Conservation (phyloP, 202 grass and related monocot genomes). For the Eragrostis tef region DNA sequence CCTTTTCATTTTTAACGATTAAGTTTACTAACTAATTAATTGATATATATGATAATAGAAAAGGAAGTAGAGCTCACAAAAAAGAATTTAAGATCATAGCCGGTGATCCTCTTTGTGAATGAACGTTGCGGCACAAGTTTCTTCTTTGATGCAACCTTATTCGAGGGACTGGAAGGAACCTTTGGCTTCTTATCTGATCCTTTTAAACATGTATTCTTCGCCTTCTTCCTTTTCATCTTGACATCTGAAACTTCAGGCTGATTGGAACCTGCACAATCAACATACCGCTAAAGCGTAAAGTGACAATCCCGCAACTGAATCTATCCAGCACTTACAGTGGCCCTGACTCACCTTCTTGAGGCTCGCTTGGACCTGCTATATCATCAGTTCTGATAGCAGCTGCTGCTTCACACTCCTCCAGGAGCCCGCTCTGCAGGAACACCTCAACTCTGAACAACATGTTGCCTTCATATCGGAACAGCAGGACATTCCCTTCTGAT, state of each 20-base stretch:
- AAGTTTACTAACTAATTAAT: not conserved
- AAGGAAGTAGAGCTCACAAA: constrained; percentile 27
- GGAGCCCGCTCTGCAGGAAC: constrained; percentile 32
- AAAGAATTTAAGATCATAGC: not conserved
- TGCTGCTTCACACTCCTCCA: constrained; percentile 35
- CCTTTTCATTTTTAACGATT: not conserved
- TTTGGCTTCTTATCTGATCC: not conserved
- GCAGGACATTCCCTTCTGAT: constrained; percentile 26
- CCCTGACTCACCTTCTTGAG: constrained; percentile 3
- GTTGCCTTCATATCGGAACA: constrained; percentile 54
- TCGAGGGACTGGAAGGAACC: not conserved
- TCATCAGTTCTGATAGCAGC: not conserved
- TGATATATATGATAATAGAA: not conserved
- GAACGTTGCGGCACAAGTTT: not conserved
- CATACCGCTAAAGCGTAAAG: not conserved
- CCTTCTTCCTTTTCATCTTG: constrained; percentile 11
- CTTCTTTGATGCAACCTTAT: not conserved
- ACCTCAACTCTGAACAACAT: constrained; percentile 43
- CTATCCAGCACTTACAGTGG: not conserved
- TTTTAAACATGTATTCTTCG: not conserved
- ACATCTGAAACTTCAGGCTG: constrained; percentile 6
- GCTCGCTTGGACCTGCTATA: not conserved
- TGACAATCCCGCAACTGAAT: not conserved
- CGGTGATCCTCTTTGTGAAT: constrained; percentile 30
- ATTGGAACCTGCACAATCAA: constrained; percentile 18